phyloP scores from a whole-genome alignment of 1,284 basidiomycete species.

The Cutaneotrichosporon mucoides region DNA sequence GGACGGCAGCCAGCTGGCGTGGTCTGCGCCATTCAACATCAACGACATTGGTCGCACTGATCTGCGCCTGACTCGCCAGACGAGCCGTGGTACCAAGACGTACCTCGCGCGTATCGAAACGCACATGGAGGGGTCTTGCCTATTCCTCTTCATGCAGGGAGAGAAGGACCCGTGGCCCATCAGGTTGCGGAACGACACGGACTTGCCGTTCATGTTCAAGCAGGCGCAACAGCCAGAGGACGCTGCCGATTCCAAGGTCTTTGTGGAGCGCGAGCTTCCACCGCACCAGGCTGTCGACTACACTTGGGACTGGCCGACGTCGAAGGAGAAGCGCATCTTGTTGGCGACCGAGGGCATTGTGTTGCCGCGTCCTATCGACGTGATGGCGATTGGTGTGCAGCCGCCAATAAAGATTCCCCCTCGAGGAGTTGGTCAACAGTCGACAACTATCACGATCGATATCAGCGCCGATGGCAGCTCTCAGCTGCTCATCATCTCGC shows the following conservation, averaged over 20 bases:
- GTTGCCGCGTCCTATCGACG: slow-evolving; percentile 72
- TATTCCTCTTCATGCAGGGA: slow-evolving; percentile 72
- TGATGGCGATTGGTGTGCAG: slow-evolving; percentile 93
- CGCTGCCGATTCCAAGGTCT: slow-evolving; percentile 49
- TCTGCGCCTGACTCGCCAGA: slow-evolving; percentile 56
- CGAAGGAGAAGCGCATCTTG: slow-evolving; percentile 73
- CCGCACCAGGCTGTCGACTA: slow-evolving; percentile 53
- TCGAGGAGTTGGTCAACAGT: slow-evolving; percentile 44
- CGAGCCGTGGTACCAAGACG: slow-evolving; percentile 48
- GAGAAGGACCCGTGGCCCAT: slow-evolving; percentile 82
- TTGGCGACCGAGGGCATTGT: slow-evolving; percentile 59
- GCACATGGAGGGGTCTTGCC: slow-evolving; percentile 78
- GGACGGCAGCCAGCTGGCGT: slow-evolving; percentile 60
- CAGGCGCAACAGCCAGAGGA: slow-evolving; percentile 61
- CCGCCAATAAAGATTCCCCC: slow-evolving; percentile 75
- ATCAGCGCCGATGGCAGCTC: slow-evolving; percentile 87
- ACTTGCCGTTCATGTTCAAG: slow-evolving; percentile 64
- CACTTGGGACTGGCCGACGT: slow-evolving; percentile 93
- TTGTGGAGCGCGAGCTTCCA: slow-evolving; percentile 21
- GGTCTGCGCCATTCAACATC: slow-evolving; percentile 90
- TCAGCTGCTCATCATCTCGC: slow-evolving; percentile 82
- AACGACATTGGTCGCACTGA: slow-evolving; percentile 84
- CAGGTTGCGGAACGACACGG: slow-evolving; percentile 83
- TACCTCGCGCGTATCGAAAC: slow-evolving; percentile 78
- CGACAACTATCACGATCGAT: slow-evolving; percentile 76